Evolutionary conservation across 106 monocot species (phyloP).

Genomic region (Iris macrosiphon): DNA sequence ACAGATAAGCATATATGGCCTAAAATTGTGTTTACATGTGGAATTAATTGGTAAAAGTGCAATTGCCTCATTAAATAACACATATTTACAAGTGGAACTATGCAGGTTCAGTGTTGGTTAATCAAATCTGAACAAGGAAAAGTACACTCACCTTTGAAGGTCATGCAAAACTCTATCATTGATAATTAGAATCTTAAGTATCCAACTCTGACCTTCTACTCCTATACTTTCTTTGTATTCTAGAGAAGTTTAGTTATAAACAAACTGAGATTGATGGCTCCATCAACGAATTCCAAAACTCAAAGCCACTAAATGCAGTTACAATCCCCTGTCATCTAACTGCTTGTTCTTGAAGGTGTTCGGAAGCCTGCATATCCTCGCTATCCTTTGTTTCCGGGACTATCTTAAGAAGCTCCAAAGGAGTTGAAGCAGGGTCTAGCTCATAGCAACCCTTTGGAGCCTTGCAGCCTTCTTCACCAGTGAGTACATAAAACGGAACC

Average conservation of each 20-base stretch:
- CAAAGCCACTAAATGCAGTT: neutral
- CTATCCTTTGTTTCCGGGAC: slow-evolving; percentile 20
- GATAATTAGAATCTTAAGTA: too few relatives aligned
- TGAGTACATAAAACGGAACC: slow-evolving; percentile 53
- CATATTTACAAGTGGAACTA: neutral
- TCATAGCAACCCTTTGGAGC: slow-evolving; percentile 58
- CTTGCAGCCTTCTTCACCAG: slow-evolving; percentile 47
- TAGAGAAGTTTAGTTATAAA: neutral
- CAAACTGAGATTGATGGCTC: neutral
- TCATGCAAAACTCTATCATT: neutral
- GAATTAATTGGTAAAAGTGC: too few relatives aligned
- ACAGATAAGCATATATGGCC: too few relatives aligned
- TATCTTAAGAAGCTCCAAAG: slow-evolving; percentile 58
- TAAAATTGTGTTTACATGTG: neutral
- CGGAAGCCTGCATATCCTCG: slow-evolving; percentile 3
- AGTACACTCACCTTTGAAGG: neutral
- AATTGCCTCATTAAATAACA: too few relatives aligned
- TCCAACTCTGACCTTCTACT: neutral
- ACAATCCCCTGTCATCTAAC: neutral
- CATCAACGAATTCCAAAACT: neutral
- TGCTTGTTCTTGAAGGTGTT: slow-evolving; percentile 21
- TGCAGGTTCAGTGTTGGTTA: neutral
- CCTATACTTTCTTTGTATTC: neutral
- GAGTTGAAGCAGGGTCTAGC: slow-evolving; percentile 63
- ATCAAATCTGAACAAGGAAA: neutral